Percentiles rank a stretch among this genome's conserved stretches.
Evolutionary conservation across 164 flowering plant species (phyloP).

Genomic region (Umbellularia californica): DNA sequence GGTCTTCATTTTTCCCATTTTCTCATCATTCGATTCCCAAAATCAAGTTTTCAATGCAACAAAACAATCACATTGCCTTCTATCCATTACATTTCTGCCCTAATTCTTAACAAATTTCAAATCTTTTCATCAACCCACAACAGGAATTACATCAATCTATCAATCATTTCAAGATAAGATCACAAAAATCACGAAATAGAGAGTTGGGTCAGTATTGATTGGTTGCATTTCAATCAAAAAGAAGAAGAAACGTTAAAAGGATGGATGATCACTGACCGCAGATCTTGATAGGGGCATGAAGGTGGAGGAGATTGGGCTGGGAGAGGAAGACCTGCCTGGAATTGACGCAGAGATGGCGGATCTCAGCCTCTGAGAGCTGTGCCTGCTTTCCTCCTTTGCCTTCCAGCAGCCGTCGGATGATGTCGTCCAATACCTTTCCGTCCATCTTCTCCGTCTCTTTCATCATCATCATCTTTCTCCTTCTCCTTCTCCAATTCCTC

Average conservation of each 20-base stretch:
- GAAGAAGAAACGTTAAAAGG: background rate
- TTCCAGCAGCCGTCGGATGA: conserved; percentile 40
- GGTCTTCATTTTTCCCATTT: too few relatives aligned
- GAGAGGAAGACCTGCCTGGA: conserved; percentile 35
- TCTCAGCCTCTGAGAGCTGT: conserved; percentile 46
- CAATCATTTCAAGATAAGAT: too few relatives aligned
- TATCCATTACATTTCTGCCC: too few relatives aligned
- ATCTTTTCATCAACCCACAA: too few relatives aligned
- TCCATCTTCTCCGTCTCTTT: conserved; percentile 33
- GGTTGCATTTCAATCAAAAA: background rate
- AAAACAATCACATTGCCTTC: too few relatives aligned
- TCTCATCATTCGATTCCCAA: too few relatives aligned
- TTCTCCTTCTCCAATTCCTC: background rate
- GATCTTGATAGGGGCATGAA: conserved; percentile 55
- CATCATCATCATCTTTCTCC: conserved; percentile 16
- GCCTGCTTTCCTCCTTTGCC: conserved; percentile 42
- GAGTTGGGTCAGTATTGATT: background rate
- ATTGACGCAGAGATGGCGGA: conserved; percentile 38
- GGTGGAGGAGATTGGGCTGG: conserved; percentile 50
- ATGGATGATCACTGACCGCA: conserved; percentile 28
- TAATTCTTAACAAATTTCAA: too few relatives aligned
- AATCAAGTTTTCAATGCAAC: too few relatives aligned
- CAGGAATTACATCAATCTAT: too few relatives aligned
- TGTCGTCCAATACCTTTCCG: conserved; percentile 38
- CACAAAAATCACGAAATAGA: too few relatives aligned